A percentile compares a stretch with the other conserved stretches of the same genome.
Evolutionary conservation across 2,329 filamentous ascomycete species (phyloP).

Genomic region (Akanthomyces uredinophilus): DNA sequence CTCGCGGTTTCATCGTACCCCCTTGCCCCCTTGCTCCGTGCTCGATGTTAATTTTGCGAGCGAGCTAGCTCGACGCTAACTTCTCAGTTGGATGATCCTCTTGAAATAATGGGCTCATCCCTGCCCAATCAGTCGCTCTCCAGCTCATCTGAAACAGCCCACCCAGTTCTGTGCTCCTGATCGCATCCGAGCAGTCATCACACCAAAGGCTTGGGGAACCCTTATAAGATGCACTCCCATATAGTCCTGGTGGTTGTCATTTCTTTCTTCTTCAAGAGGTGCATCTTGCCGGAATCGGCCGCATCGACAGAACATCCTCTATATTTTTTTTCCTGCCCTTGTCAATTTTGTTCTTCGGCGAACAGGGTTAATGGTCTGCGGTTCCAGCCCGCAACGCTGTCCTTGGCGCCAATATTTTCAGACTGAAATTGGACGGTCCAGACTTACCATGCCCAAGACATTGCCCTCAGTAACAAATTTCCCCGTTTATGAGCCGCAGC

Average conservation of each 20-base stretch:
- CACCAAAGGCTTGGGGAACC: neutral
- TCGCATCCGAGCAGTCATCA: neutral
- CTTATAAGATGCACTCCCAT: too few relatives aligned
- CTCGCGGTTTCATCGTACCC: too few relatives aligned
- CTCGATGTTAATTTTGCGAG: too few relatives aligned
- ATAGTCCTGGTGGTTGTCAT: too few relatives aligned
- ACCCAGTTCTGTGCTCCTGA: neutral
- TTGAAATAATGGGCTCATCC: neutral
- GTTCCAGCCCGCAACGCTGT: neutral
- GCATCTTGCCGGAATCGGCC: neutral
- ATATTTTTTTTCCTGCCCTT: neutral
- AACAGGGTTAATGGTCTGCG: neutral
- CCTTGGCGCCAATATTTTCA: neutral
- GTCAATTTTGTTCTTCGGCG: neutral
- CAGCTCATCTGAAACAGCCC: slow-evolving; percentile 8
- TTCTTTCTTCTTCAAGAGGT: too few relatives aligned
- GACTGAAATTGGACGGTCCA: neutral
- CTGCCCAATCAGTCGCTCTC: neutral
- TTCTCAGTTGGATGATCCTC: neutral
- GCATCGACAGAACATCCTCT: neutral
- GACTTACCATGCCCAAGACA: slow-evolving; percentile 1
- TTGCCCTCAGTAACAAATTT: neutral
- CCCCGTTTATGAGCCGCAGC: neutral
- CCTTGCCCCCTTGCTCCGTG: too few relatives aligned
- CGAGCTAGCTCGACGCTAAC: too few relatives aligned